phyloP scores from a whole-genome alignment of 2,329 filamentous ascomycete genomes.

The Aspergillus sp. region DNA sequence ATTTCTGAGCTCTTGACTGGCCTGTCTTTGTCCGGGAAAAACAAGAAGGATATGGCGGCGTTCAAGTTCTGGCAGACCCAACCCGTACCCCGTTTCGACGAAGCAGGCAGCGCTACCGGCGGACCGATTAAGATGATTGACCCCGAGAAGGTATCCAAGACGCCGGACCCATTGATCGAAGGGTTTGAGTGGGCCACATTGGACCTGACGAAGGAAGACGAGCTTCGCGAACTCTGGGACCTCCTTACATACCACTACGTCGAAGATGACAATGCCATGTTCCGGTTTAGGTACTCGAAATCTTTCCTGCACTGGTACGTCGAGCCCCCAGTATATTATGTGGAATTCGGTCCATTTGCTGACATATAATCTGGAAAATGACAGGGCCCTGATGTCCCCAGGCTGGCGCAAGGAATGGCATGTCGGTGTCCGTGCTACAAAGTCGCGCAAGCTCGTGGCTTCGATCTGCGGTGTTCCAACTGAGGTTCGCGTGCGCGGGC shows the following conservation, averaged over 20 bases:
- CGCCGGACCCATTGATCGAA: slow-evolving; percentile 70
- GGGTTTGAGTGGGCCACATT: slow-evolving; percentile 95
- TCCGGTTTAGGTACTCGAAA: slow-evolving; percentile 92
- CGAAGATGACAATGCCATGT: slow-evolving; percentile 95
- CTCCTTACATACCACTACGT: slow-evolving; percentile 93
- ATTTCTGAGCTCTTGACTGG: slow-evolving; percentile 51
- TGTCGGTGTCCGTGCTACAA: slow-evolving; percentile 81
- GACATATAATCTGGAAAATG: not conserved
- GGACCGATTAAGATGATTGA: slow-evolving; percentile 82
- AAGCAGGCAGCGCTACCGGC: slow-evolving; percentile 63
- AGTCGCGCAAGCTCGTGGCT: slow-evolving; percentile 84
- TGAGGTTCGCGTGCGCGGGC: slow-evolving; percentile 74
- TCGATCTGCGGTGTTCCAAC: slow-evolving; percentile 95
- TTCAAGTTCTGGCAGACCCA: slow-evolving; percentile 99
- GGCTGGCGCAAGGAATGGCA: slow-evolving; percentile 96
- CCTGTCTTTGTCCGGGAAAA: slow-evolving; percentile 74
- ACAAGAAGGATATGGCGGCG: slow-evolving; percentile 90
- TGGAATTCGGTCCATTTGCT: not conserved
- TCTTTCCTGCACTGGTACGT: slow-evolving; percentile 82
- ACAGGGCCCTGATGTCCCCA: slow-evolving; percentile 86
- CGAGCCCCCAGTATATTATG: not conserved
- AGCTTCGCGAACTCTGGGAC: slow-evolving; percentile 87
- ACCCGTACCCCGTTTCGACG: slow-evolving; percentile 79
- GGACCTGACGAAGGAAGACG: slow-evolving; percentile 74
- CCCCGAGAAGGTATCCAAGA: slow-evolving; percentile 74